Conservation (phyloP, 163 green algal genomes). For the Chlamydomonas reinhardtii region DNA sequence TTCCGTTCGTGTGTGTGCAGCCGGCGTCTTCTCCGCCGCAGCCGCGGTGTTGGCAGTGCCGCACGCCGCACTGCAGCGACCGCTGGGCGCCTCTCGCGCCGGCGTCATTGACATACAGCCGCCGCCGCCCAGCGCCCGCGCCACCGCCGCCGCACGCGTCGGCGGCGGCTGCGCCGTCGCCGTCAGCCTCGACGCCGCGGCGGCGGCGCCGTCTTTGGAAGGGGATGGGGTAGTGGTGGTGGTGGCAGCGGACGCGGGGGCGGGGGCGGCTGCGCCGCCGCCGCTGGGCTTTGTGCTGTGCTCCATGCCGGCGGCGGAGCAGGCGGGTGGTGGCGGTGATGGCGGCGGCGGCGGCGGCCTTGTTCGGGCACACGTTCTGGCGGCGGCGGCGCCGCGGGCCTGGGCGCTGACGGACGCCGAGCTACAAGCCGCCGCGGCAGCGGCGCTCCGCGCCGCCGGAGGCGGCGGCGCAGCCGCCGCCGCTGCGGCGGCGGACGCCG, state of each 20-base stretch:
- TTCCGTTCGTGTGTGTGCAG: too few relatives aligned
- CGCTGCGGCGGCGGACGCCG: background rate
- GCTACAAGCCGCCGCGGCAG: background rate
- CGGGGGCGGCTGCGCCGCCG: background rate
- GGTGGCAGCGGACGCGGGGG: background rate
- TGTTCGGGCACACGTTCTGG: background rate
- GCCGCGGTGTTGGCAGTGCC: slow-evolving; percentile 30
- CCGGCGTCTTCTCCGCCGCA: slow-evolving; percentile 8
- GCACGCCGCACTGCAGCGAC: background rate
- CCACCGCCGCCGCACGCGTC: background rate
- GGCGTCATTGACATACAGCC: slow-evolving; percentile 26
- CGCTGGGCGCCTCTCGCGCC: background rate
- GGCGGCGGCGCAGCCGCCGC: background rate
- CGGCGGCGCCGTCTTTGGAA: background rate
- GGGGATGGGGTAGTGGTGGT: background rate
- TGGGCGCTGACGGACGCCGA: background rate
- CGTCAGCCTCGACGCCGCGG: background rate
- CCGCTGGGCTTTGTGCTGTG: slow-evolving; percentile 14
- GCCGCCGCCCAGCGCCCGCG: background rate
- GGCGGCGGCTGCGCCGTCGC: background rate
- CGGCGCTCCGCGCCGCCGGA: background rate
- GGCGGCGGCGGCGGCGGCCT: background rate
- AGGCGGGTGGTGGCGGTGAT: background rate
- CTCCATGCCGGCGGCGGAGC: slow-evolving; percentile 12
- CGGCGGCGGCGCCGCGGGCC: background rate